Conservation (phyloP, 331 rosid genomes). For the Rhamnella rubrinervis region DNA sequence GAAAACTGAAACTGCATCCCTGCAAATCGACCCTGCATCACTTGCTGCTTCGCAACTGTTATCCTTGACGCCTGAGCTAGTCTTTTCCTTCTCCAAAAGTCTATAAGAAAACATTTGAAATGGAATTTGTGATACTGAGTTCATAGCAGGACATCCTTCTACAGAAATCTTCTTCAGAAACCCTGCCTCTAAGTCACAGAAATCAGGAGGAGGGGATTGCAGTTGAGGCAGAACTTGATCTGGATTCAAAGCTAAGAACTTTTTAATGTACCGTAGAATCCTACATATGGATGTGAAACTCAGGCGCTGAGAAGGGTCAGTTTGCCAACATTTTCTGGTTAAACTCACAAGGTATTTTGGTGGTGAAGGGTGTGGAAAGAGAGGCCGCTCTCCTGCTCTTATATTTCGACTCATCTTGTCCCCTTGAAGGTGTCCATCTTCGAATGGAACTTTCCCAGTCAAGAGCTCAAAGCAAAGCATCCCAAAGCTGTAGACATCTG, state of each 20-base stretch:
- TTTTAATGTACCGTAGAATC: constrained; percentile 69
- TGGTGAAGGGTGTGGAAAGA: constrained; percentile 75
- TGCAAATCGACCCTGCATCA: constrained; percentile 23
- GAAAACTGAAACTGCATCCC: constrained; percentile 25
- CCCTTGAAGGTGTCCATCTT: constrained; percentile 76
- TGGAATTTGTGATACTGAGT: constrained; percentile 62
- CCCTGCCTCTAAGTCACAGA: constrained; percentile 58
- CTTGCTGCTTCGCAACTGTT: constrained; percentile 33
- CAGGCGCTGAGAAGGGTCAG: constrained; percentile 70
- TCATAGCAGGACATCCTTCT: constrained; percentile 23
- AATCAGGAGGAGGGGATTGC: constrained; percentile 64
- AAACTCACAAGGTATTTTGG: constrained; percentile 81
- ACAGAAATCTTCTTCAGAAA: constrained; percentile 43
- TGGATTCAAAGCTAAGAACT: constrained; percentile 64
- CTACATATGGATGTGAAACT: constrained; percentile 86
- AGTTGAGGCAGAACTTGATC: constrained; percentile 49
- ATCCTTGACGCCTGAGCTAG: constrained; percentile 26
- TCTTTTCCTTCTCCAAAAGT: constrained; percentile 67
- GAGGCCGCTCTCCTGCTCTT: constrained; percentile 87
- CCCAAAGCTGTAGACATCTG: constrained; percentile 84
- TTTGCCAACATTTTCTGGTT: constrained; percentile 85
- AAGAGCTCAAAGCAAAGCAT: constrained; percentile 86
- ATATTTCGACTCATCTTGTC: constrained; percentile 61
- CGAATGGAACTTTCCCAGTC: constrained; percentile 90
- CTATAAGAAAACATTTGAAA: constrained; percentile 77